A percentile compares a stretch with the other conserved stretches of the same genome.
phyloP scores from a whole-genome alignment of 2,329 filamentous ascomycete species.

The Dryadomyces sulphureus region DNA sequence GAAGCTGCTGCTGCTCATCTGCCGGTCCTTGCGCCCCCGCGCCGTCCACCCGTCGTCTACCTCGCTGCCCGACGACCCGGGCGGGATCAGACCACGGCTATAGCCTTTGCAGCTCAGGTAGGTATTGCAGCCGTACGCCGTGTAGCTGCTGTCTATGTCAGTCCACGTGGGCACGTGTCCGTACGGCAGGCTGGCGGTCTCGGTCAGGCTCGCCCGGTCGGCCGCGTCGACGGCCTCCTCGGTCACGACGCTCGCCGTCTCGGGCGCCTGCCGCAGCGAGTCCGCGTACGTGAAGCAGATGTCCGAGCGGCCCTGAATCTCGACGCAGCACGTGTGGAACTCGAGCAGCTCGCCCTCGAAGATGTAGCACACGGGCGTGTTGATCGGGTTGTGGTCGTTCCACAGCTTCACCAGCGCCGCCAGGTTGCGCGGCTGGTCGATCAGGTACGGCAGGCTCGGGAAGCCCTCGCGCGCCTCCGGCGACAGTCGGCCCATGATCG shows the following conservation, averaged over 20 bases:
- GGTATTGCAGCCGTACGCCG: not conserved
- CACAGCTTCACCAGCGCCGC: slow-evolving; percentile 72
- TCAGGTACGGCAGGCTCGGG: slow-evolving; percentile 79
- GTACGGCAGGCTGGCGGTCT: slow-evolving; percentile 22
- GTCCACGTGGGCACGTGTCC: slow-evolving; percentile 14
- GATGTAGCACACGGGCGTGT: slow-evolving; percentile 17
- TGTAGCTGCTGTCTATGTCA: slow-evolving; percentile 2
- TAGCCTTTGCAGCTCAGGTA: not conserved
- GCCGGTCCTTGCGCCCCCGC: slow-evolving; percentile 13
- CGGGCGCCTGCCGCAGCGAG: slow-evolving; percentile 24
- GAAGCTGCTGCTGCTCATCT: slow-evolving; percentile 13
- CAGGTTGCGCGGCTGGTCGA: slow-evolving; percentile 77
- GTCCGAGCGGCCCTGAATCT: slow-evolving; percentile 34
- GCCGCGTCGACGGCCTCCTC: slow-evolving; percentile 28
- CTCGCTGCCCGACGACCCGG: slow-evolving; percentile 38
- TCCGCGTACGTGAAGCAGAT: slow-evolving; percentile 36
- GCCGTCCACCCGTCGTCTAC: slow-evolving; percentile 15
- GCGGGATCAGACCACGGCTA: slow-evolving; percentile 15
- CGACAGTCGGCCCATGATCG: slow-evolving; percentile 71
- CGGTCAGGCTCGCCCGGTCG: slow-evolving; percentile 26
- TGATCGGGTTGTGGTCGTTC: slow-evolving; percentile 40
- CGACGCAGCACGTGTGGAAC: slow-evolving; percentile 36
- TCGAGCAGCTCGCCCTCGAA: slow-evolving; percentile 37
- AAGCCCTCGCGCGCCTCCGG: slow-evolving; percentile 79
- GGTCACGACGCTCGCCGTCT: slow-evolving; percentile 10